Conservation (phyloP, 2,329 filamentous ascomycete genomes). For the Diaporthe batatas region DNA sequence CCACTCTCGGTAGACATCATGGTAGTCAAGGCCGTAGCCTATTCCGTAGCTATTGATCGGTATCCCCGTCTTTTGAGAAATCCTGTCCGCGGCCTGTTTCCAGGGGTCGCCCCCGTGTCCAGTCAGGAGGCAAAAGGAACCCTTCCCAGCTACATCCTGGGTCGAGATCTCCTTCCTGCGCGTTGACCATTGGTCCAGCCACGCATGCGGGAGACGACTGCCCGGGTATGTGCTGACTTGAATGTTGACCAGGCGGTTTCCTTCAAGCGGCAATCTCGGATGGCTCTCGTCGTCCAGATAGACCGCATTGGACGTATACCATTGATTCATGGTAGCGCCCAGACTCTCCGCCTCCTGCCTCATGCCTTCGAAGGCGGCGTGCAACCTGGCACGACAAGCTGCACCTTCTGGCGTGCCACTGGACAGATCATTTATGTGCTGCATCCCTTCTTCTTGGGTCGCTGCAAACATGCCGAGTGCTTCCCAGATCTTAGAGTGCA, state of each 20-base stretch:
- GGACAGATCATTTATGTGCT: slow-evolving; percentile 52
- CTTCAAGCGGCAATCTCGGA: slow-evolving; percentile 35
- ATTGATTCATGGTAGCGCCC: slow-evolving; percentile 68
- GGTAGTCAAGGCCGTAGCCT: slow-evolving; percentile 64
- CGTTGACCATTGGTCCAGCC: slow-evolving; percentile 58
- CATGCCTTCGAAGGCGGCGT: slow-evolving; percentile 54
- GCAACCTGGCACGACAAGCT: slow-evolving; percentile 52
- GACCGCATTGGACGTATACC: slow-evolving; percentile 60
- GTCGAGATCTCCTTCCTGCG: slow-evolving; percentile 57
- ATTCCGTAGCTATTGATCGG: slow-evolving; percentile 59
- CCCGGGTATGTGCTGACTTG: slow-evolving; percentile 65
- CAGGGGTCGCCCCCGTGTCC: slow-evolving; percentile 64
- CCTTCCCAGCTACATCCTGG: slow-evolving; percentile 65
- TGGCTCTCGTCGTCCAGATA: slow-evolving; percentile 47
- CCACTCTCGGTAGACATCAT: slow-evolving; percentile 68
- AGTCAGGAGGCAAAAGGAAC: slow-evolving; percentile 57
- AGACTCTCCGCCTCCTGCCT: slow-evolving; percentile 62
- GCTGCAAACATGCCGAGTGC: slow-evolving; percentile 50
- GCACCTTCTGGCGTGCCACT: slow-evolving; percentile 52
- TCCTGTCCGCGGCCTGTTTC: slow-evolving; percentile 57
- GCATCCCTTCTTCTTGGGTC: slow-evolving; percentile 49
- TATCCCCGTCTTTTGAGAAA: slow-evolving; percentile 54
- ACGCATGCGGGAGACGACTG: slow-evolving; percentile 66
- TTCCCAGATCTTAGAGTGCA: slow-evolving; percentile 55
- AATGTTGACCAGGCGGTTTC: slow-evolving; percentile 54